Base-by-base conservation (phyloP, 148 eudicot genomes). In the Oxyria digyna region DNA sequence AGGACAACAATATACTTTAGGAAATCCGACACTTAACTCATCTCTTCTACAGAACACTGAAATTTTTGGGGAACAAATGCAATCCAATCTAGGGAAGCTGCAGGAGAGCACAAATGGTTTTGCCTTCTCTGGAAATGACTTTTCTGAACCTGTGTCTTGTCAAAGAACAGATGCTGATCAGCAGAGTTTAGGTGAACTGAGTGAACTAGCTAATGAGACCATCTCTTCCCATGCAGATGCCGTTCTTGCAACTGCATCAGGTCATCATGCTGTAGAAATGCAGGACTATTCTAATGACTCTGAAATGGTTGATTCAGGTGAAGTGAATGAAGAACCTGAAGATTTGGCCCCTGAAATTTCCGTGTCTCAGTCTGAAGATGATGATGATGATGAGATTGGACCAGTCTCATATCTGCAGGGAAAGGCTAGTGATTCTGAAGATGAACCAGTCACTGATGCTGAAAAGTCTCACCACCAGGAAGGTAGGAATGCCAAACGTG, bases 401-500 rank as follows among this genome's bases (percentile, higher is more conserved):
- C 33, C 42, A 31, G 67, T 17, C 18, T 37, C 46, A 35, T 13
- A 66, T 38, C 24, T n/a, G 46, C 46, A 37, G 42, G 45, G 26
- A 18, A 66, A 66, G 42, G 43, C 24, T 41, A 66, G 8, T 66
- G 68, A 66, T 35, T 20, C 46, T 35, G 68, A 41, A 41, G 38
- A 66, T 41, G 46, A 78, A 43, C 74, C 43, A 27, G 68, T 71
- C 74, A 52, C 74, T 72, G 55, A 42, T 74, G 68, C 69, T 10
- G 74, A 65, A 68, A 70, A 71, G 37, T 55, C 49, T 71, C 62
- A 31, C 72, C 71, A 24, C 69, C 67, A 63, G 72, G 83, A 74
- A 13, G 75, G 75, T 59, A 76, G 75, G 65, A 67, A 69, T 71
- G 73, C 67, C 7, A 59, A 72, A 62, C 72, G 74, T 69, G 71